These are phyloP conservation scores for Lachancea nothofagi DNA, from an alignment of 805 yeast species.

Conservation along the genomic window DNA sequence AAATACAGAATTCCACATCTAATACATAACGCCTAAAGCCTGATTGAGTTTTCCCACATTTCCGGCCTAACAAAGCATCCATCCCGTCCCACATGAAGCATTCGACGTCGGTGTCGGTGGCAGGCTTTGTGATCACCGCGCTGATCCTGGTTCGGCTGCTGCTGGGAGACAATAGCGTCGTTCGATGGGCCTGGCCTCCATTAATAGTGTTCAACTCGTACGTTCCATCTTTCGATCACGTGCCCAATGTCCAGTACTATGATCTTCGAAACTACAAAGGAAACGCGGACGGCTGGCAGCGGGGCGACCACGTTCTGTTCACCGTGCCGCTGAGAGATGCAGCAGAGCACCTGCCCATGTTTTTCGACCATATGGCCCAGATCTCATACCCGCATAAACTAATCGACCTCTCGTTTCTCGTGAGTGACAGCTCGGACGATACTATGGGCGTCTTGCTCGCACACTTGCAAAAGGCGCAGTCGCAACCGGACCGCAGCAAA, in stretches of 20 bases:
- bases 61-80: not conserved
- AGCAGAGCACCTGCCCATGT: slow-evolving; percentile 81
- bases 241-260: slow-evolving; percentile 53
- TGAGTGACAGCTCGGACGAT: slow-evolving; percentile 84
- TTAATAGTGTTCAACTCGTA: slow-evolving; percentile 18
- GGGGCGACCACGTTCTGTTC: slow-evolving; percentile 70
- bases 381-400: slow-evolving; percentile 83
- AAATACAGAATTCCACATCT: no score
- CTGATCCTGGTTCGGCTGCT: slow-evolving; percentile 11
- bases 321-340: slow-evolving; percentile 93
- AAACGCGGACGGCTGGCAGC: slow-evolving; percentile 70
- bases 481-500: slow-evolving; percentile 51
- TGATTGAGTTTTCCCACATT: not conserved
- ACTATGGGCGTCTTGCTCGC: slow-evolving; percentile 65
- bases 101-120: slow-evolving; percentile 10
- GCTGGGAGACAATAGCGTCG: slow-evolving; percentile 4
- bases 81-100: slow-evolving; percentile 6
- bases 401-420: slow-evolving; percentile 78
- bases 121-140: slow-evolving; percentile 10
- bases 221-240: slow-evolving; percentile 34
- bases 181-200: slow-evolving; percentile 13
- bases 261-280: slow-evolving; percentile 67
- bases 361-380: slow-evolving; percentile 73
- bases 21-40: no score
- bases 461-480: slow-evolving; percentile 59